A percentile compares a stretch with the other conserved stretches of the same genome.
These are phyloP conservation scores for Tuber aestivum DNA, from an alignment of 495 filamentous ascomycete genomes.

Conservation along the genomic window DNA sequence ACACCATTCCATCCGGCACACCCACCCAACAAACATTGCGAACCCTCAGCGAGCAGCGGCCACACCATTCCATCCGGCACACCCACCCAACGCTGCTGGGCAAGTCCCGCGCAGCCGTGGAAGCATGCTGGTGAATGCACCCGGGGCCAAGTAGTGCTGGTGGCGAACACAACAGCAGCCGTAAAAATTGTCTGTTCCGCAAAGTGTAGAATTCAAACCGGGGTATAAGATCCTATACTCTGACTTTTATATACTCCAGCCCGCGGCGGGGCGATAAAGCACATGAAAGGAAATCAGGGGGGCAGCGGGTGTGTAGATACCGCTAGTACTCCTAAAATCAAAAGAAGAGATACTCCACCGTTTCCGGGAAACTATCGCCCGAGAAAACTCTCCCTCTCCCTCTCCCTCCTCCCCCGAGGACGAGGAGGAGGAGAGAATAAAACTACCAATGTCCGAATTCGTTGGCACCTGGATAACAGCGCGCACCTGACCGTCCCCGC, in stretches of 20 bases:
- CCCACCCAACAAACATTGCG: slow-evolving; percentile 56
- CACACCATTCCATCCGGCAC: slow-evolving; percentile 69
- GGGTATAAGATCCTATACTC: slow-evolving; percentile 47
- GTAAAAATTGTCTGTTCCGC: slow-evolving; percentile 74
- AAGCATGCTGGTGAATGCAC: slow-evolving; percentile 51
- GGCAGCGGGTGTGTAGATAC: slow-evolving; percentile 34
- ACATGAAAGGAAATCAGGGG: slow-evolving; percentile 57
- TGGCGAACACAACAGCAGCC: slow-evolving; percentile 58
- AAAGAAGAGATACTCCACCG: slow-evolving; percentile 7
- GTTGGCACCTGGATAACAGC: slow-evolving; percentile 67
- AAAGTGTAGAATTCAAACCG: slow-evolving; percentile 48
- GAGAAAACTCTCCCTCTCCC: not conserved
- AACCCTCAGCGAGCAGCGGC: slow-evolving; percentile 55
- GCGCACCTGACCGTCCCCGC: slow-evolving; percentile 66
- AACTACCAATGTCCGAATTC: slow-evolving; percentile 49
- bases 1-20: slow-evolving; percentile 66
- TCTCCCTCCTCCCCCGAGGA: too few species aligned
- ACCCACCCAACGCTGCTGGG: slow-evolving; percentile 56
- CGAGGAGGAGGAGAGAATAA: too few species aligned
- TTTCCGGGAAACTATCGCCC: slow-evolving; percentile 13
- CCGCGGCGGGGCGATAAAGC: slow-evolving; percentile 64
- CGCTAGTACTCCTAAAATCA: too few species aligned
- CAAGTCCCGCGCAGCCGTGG: slow-evolving; percentile 58
- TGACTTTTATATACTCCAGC: slow-evolving; percentile 69
- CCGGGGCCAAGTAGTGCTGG: slow-evolving; percentile 54